Evolutionary conservation across 768 basidiomycete species (phyloP), one percentile per base, ranked within the genome.

Genomic region (Tubosaeta sp.): DNA sequence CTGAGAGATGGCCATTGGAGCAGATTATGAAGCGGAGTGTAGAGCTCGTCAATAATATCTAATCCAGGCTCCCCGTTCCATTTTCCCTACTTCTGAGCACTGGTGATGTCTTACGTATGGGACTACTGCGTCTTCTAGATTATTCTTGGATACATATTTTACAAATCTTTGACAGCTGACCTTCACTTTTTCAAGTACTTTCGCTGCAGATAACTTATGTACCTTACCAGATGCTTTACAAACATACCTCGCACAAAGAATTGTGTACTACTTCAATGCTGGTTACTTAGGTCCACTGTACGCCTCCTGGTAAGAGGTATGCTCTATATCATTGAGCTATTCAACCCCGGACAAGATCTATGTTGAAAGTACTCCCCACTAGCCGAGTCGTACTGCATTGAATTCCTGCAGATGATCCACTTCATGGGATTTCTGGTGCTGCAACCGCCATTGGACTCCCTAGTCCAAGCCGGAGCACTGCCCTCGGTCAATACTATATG

Each of bases 1-100:
- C 73, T 3, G 84, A 89, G 66, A 75, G 91, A 63, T 95, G 93
- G 93, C 67, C 77, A 26, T 62, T 95, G 25, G 85, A 95, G 55
- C 79, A 85, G 65, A 81, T 95, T 48, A 77, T 82, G 50, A 74
- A 71, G 51, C 75, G 79, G 52, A 90, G 92, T 8, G 83, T 81
- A 27, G 91, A 95, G 64, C 71, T 97, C 52, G 91, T 86, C 48
- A 70, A 76, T 46, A 38, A 57, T 43, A 43, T 68, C 48, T 68
- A 51, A 66, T 41, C 16, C 19, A 38, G 16, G 16, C 10, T 27
- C 22, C 5, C 12, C 11, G 17, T 19, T 26, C 25, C n/a, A n/a
- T 26, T 26, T 48, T 13, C 14, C 19, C 34, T 34, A 9, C 8
- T 11, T 45, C 43, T 42, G 51, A 44, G 42, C 9, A 22, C 35